These are phyloP conservation scores for Cyberlindnera veronae DNA, from an alignment of 805 yeast species.

Conservation along the genomic window DNA sequence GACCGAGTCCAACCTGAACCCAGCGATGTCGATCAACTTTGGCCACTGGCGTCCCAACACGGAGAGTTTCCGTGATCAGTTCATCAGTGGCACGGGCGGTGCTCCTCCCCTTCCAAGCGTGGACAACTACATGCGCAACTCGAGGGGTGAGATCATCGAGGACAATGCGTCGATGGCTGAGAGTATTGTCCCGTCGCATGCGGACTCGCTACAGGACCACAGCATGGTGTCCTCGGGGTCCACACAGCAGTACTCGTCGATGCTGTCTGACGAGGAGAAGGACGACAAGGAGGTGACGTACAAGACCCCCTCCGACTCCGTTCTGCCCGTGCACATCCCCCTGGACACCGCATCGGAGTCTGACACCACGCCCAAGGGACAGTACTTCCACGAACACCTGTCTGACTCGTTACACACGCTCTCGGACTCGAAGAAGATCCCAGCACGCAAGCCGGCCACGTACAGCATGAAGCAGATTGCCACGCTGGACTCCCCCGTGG, in stretches of 20 bases:
- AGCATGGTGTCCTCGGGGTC: conserved; percentile 1
- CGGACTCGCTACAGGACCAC: conserved; percentile 2
- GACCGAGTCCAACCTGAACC: conserved; percentile 16
- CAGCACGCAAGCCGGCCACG: conserved; percentile 6
- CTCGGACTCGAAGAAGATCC: conserved; percentile 1
- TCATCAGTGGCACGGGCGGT: conserved; percentile 36
- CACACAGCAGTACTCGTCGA: conserved; percentile 11
- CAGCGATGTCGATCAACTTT: conserved; percentile 37
- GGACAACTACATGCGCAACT: conserved; percentile 31
- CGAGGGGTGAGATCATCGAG: conserved; percentile 28
- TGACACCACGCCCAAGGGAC: conserved; percentile 1
- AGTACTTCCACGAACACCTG: conserved; percentile 15
- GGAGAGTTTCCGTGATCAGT: conserved; percentile 43
- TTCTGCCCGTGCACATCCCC: conserved; percentile 25
- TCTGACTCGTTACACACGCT: neutral
- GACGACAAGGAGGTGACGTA: conserved; percentile 12
- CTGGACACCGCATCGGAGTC: conserved; percentile 17
- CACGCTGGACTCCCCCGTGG: conserved; percentile 38
- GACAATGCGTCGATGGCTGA: conserved; percentile 18
- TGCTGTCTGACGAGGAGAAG: conserved; percentile 11
- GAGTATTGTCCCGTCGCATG: conserved; percentile 5
- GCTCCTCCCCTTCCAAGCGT: conserved; percentile 27
- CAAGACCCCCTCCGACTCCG: conserved; percentile 23
- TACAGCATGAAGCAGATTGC: conserved; percentile 41
- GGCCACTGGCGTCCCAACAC: conserved; percentile 63